Conservation (phyloP, 2,329 filamentous ascomycete species). For the Apiospora malaysiana region DNA sequence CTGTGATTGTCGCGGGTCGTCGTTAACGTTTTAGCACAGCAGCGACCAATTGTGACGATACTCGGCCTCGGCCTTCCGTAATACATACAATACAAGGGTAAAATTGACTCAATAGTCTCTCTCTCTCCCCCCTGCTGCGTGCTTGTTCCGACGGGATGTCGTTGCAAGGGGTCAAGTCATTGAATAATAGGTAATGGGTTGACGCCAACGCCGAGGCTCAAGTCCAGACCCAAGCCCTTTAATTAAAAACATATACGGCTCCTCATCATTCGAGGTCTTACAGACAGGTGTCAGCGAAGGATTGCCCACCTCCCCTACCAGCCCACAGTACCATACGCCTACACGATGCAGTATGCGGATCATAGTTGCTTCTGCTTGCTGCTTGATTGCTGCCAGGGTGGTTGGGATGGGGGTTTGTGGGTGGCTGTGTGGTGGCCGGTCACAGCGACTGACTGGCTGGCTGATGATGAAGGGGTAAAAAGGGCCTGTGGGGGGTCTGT, state of each 20-base stretch:
- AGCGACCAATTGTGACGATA: background rate
- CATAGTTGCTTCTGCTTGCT: conserved; percentile 47
- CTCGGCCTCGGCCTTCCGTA: background rate
- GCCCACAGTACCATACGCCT: conserved; percentile 4
- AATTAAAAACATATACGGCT: conserved; percentile 31
- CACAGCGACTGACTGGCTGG: background rate
- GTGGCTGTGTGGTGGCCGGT: conserved; percentile 15
- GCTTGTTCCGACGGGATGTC: conserved; percentile 3
- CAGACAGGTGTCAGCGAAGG: conserved; percentile 29
- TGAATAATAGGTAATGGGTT: conserved; percentile 26
- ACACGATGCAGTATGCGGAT: conserved; percentile 43
- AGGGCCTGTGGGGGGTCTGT: conserved; percentile 2
- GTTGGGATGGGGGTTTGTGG: conserved; percentile 27
- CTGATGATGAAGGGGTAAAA: background rate
- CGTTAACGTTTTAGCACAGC: background rate
- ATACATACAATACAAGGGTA: background rate
- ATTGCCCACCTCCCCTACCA: conserved; percentile 34
- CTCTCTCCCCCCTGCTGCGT: conserved; percentile 10
- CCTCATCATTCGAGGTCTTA: conserved; percentile 32
- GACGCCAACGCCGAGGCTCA: conserved; percentile 26
- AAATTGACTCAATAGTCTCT: conserved; percentile 14
- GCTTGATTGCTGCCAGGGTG: conserved; percentile 22
- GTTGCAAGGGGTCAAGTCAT: conserved; percentile 27
- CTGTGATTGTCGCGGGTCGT: conserved; percentile 8
- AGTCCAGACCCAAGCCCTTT: conserved; percentile 33